A percentile compares a stretch with the other conserved stretches of the same genome.
Conservation (phyloP, 148 eudicot genomes). For the Vaccinium corymbosum region DNA sequence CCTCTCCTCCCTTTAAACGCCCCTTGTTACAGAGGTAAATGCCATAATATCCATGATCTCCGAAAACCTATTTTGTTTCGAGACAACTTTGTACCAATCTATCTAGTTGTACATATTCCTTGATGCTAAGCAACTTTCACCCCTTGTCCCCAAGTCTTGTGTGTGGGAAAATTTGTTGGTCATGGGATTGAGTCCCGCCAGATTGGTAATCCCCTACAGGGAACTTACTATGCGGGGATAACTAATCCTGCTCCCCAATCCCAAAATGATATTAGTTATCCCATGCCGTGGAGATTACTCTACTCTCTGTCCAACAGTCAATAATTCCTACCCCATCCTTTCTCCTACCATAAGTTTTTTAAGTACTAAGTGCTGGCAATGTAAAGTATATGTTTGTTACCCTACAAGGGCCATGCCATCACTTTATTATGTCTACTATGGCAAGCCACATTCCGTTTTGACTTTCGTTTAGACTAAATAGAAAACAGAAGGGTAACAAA, state of each 20-base stretch:
- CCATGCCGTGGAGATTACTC: background rate
- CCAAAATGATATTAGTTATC: background rate
- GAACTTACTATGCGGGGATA: background rate
- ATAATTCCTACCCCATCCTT: background rate
- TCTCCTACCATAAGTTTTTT: background rate
- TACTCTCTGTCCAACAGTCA: background rate
- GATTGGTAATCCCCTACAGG: background rate
- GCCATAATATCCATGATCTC: background rate
- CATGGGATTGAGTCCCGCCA: background rate
- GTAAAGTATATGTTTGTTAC: background rate
- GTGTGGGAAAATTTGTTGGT: background rate
- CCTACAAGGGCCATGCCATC: background rate
- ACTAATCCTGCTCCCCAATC: background rate
- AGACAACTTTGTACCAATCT: background rate
- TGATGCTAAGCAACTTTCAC: background rate
- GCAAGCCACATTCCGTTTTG: background rate
- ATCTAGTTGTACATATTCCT: background rate
- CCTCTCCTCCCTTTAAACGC: slow-evolving; percentile 1
- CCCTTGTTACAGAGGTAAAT: too few species aligned
- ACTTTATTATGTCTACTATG: background rate
- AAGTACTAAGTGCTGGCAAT: background rate
- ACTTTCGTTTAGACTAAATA: background rate
- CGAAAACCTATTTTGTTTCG: background rate
- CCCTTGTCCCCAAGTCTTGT: background rate
- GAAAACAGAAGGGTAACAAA: background rate